These are phyloP conservation scores for Jaminaea rosea DNA, from an alignment of 1,284 basidiomycete genomes.

Conservation along the genomic window DNA sequence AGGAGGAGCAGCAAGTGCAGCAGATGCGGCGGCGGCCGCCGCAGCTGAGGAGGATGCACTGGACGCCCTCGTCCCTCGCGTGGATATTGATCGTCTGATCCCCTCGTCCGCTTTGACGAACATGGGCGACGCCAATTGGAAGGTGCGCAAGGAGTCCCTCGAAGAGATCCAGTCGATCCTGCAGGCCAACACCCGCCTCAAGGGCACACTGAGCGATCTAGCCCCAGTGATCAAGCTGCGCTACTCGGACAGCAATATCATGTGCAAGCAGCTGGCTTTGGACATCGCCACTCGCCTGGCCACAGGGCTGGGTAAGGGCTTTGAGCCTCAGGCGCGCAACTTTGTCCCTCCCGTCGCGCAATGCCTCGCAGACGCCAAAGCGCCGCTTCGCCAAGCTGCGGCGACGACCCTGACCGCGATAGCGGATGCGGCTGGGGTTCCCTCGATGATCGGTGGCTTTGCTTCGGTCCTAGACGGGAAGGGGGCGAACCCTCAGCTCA, in stretches of 20 bases:
- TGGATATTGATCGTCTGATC: constrained; percentile 80
- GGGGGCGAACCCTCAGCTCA: constrained; percentile 75
- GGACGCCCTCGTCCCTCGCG: constrained; percentile 88
- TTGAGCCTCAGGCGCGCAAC: constrained; percentile 76
- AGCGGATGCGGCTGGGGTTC: constrained; percentile 71
- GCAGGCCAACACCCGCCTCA: constrained; percentile 83
- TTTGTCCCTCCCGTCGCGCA: constrained; percentile 70
- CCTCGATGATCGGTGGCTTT: constrained; percentile 69
- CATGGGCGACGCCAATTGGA: constrained; percentile 84
- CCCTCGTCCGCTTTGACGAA: constrained; percentile 76
- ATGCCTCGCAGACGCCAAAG: constrained; percentile 87
- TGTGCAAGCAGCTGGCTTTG: constrained; percentile 79
- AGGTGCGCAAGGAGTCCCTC: constrained; percentile 88
- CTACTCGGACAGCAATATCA: constrained; percentile 84
- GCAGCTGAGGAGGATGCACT: constrained; percentile 30
- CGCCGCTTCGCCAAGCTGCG: constrained; percentile 70
- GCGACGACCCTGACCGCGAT: constrained; percentile 72
- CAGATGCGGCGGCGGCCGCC: neutral
- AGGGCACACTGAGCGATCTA: constrained; percentile 77
- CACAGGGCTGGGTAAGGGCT: constrained; percentile 84
- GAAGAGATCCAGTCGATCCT: constrained; percentile 74
- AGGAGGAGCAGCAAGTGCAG: constrained; percentile 30
- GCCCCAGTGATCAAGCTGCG: constrained; percentile 77
- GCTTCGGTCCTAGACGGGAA: constrained; percentile 64
- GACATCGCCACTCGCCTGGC: constrained; percentile 85